phyloP scores from a whole-genome alignment of 2,329 filamentous ascomycete genomes.

The Colletotrichum cuscutae region DNA sequence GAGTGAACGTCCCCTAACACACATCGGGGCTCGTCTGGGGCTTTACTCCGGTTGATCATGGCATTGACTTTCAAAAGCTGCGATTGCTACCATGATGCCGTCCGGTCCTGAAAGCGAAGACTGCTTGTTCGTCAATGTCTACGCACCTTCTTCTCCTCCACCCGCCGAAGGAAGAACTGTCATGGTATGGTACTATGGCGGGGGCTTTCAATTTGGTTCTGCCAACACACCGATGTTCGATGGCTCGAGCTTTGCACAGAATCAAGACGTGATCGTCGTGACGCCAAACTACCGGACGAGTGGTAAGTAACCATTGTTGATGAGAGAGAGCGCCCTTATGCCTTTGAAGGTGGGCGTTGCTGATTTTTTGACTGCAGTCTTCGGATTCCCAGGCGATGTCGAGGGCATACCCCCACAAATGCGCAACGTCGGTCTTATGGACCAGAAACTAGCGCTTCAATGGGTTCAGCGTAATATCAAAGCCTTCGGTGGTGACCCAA shows the following conservation, averaged over 20 bases:
- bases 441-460: slow-evolving; percentile 66
- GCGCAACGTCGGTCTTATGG: slow-evolving; percentile 63
- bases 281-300: slow-evolving; percentile 22
- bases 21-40: too few relatives aligned
- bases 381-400: slow-evolving; percentile 21
- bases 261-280: slow-evolving; percentile 23
- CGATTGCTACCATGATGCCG: too few relatives aligned
- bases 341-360: neutral
- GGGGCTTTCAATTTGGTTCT: slow-evolving; percentile 18
- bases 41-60: too few relatives aligned
- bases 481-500: slow-evolving; percentile 71
- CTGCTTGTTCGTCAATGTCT: slow-evolving; percentile 48
- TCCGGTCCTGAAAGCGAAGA: slow-evolving; percentile 42
- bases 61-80: too few relatives aligned
- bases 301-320: neutral
- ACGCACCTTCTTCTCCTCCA: slow-evolving; percentile 38
- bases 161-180: slow-evolving; percentile 21
- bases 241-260: slow-evolving; percentile 13
- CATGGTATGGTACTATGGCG: slow-evolving; percentile 34
- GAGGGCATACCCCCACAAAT: neutral
- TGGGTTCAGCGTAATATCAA: slow-evolving; percentile 72
- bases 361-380: neutral
- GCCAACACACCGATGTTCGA: slow-evolving; percentile 21
- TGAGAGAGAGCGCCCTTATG: neutral
- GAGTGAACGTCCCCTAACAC: too few relatives aligned